Conservation (phyloP, 176 grass and related monocot genomes). For the Leersia perrieri region DNA sequence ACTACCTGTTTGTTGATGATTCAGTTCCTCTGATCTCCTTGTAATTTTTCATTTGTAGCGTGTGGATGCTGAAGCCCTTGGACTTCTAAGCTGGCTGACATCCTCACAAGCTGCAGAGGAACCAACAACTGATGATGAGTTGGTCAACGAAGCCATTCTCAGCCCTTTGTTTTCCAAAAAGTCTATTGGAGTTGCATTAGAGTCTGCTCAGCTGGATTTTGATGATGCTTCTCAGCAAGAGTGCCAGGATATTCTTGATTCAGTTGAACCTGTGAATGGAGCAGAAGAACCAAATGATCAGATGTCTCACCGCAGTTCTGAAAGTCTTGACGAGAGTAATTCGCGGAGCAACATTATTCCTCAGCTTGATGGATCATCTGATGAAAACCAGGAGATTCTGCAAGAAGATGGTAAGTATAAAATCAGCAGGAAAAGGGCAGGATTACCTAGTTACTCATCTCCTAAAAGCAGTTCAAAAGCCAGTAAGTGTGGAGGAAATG, state of each 20-base stretch:
- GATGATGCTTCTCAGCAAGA: constrained; percentile 82
- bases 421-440: constrained; percentile 33
- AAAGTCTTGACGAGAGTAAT: constrained; percentile 27
- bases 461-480: constrained; percentile 39
- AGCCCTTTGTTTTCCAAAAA: constrained; percentile 72
- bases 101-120: constrained; percentile 87
- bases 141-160: constrained; percentile 76
- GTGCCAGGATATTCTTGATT: constrained; percentile 96
- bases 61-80: constrained; percentile 73
- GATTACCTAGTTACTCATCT: neutral
- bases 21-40: neutral
- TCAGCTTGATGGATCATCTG: constrained; percentile 83
- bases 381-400: constrained; percentile 48
- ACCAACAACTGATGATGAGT: constrained; percentile 70
- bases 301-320: constrained; percentile 20
- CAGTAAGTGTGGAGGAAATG: constrained; percentile 45
- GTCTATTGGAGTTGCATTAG: constrained; percentile 66
- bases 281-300: constrained; percentile 39
- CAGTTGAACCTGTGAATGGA: constrained; percentile 45
- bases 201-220: constrained; percentile 84
- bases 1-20: constrained; percentile 25
- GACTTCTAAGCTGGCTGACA: constrained; percentile 83
- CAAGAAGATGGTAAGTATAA: constrained; percentile 39
- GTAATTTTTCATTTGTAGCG: constrained; percentile 47
- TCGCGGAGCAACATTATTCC: constrained; percentile 55